These are phyloP conservation scores for Lactifluus pinguis DNA, from an alignment of 768 basidiomycete genomes.

Conservation along the genomic window DNA sequence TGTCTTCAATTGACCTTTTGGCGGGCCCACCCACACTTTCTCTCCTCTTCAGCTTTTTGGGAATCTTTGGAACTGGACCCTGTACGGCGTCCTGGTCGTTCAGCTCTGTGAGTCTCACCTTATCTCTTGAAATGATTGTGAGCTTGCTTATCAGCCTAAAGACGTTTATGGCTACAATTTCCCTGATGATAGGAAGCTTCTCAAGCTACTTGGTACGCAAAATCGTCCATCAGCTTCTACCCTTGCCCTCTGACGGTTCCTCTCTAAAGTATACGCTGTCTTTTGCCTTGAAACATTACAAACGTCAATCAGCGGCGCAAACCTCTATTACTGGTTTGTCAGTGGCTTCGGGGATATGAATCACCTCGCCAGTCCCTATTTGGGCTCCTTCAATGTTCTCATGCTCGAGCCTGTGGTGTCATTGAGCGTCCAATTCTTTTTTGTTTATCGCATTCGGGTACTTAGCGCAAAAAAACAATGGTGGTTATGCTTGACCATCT, in stretches of 20 bases:
- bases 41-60: slow-evolving; percentile 5
- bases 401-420: slow-evolving; percentile 21
- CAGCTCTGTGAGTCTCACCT: neutral
- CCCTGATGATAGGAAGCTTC: neutral
- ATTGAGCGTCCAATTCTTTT: slow-evolving; percentile 25
- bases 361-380: neutral
- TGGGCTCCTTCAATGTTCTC: slow-evolving; percentile 17
- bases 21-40: neutral
- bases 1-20: neutral
- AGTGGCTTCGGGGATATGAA: neutral
- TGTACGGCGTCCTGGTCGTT: slow-evolving; percentile 2
- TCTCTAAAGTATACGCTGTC: neutral
- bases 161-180: slow-evolving; percentile 13
- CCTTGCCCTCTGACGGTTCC: slow-evolving; percentile 15
- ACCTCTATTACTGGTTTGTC: slow-evolving; percentile 8
- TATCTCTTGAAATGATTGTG: neutral
- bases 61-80: slow-evolving; percentile 4
- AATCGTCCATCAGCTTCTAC: neutral
- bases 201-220: neutral
- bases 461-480: neutral
- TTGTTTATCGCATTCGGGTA: slow-evolving; percentile 25
- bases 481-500: neutral
- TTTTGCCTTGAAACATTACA: slow-evolving; percentile 4
- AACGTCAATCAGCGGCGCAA: neutral
- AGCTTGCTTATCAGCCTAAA: neutral